Conservation (phyloP, 2,329 filamentous ascomycete genomes). For the Coleophoma cylindrospora region DNA sequence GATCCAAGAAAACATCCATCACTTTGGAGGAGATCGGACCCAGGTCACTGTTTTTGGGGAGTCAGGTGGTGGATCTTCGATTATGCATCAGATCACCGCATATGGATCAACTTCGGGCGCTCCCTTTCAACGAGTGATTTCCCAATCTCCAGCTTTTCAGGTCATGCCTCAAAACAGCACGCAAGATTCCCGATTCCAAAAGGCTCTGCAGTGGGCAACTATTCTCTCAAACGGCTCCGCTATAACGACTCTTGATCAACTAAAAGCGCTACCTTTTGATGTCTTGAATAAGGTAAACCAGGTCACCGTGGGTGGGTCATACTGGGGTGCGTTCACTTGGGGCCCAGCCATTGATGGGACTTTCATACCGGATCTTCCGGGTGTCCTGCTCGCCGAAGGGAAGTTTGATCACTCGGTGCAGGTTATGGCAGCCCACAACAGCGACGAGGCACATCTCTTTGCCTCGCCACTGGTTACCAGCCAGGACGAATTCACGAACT, state of each 20-base stretch:
- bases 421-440: conserved; percentile 41
- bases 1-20: conserved; percentile 44
- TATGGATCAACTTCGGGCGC: conserved; percentile 31
- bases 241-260: not conserved
- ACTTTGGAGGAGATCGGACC: conserved; percentile 46
- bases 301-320: not conserved
- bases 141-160: conserved; percentile 21
- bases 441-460: conserved; percentile 36
- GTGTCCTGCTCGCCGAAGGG: conserved; percentile 36
- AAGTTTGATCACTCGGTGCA: conserved; percentile 37
- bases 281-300: conserved; percentile 4
- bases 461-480: conserved; percentile 25
- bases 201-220: not conserved
- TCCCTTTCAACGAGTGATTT: conserved; percentile 32
- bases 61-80: conserved; percentile 42
- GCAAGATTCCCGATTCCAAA: conserved; percentile 9
- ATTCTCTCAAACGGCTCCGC: conserved; percentile 20
- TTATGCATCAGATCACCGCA: conserved; percentile 47
- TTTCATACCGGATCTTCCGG: conserved; percentile 41
- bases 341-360: conserved; percentile 42
- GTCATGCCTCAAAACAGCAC: conserved; percentile 3
- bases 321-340: conserved; percentile 18
- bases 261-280: conserved; percentile 4
- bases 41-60: conserved; percentile 41
- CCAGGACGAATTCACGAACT: conserved; percentile 6